Percentiles rank a stretch among this genome's conserved stretches.
Evolutionary conservation across 2,329 filamentous ascomycete species (phyloP).

Genomic region (Chaetoscypha palmicola): DNA sequence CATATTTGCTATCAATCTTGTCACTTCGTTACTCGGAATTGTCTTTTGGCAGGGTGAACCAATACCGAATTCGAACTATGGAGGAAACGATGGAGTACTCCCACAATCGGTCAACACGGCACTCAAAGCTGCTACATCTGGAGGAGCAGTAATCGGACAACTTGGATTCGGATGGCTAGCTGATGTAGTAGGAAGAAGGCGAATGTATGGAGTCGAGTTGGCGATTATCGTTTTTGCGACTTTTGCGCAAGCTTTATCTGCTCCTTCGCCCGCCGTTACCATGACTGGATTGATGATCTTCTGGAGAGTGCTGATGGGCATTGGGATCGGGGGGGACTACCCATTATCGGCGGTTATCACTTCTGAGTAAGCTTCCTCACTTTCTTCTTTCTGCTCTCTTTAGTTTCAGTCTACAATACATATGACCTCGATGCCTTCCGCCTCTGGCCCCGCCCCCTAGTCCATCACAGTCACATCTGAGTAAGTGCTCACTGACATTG

Average conservation of each 20-base stretch:
- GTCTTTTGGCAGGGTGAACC: slow-evolving; percentile 60
- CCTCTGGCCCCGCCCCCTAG: too few relatives aligned
- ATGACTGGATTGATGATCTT: slow-evolving; percentile 59
- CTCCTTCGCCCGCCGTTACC: slow-evolving; percentile 52
- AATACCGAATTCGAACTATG: slow-evolving; percentile 37
- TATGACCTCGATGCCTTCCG: too few relatives aligned
- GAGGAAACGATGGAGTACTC: slow-evolving; percentile 47
- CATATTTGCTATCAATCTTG: slow-evolving; percentile 74
- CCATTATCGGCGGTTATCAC: slow-evolving; percentile 68
- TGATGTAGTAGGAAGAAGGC: slow-evolving; percentile 67
- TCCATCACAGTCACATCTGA: too few relatives aligned
- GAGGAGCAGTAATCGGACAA: slow-evolving; percentile 73
- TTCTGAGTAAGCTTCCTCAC: slow-evolving; percentile 54
- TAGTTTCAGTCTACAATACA: too few relatives aligned
- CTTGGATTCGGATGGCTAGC: slow-evolving; percentile 70
- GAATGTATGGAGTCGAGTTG: slow-evolving; percentile 76
- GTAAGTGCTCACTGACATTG: too few relatives aligned
- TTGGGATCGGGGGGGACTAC: slow-evolving; percentile 78
- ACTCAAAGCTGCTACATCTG: slow-evolving; percentile 75
- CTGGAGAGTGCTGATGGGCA: slow-evolving; percentile 71
- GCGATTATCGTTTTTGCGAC: slow-evolving; percentile 67
- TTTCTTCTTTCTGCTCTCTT: too few relatives aligned
- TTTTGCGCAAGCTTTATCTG: slow-evolving; percentile 57
- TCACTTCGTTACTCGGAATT: slow-evolving; percentile 64
- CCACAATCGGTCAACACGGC: slow-evolving; percentile 62